Percentiles rank a stretch among this genome's conserved stretches.
These are phyloP conservation scores for Vanilla planifolia DNA, from an alignment of 106 monocot species.

Conservation along the genomic window DNA sequence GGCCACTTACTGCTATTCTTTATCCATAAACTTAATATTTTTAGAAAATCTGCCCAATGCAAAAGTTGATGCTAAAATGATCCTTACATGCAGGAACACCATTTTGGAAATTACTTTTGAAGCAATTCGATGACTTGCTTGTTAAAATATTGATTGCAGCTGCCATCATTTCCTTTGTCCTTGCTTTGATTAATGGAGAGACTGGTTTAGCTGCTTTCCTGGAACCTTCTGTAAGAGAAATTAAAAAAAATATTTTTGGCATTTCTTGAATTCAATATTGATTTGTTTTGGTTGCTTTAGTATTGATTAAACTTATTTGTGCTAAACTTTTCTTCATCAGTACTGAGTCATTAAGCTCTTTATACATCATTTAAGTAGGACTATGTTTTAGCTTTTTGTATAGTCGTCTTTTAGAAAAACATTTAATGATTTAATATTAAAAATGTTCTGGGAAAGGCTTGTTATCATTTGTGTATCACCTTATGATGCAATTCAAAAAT, in stretches of 20 bases:
- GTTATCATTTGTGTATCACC: too few species aligned
- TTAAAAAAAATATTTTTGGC: neutral
- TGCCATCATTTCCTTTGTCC: slow-evolving; percentile 82
- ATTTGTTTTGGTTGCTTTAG: neutral
- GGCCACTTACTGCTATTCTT: slow-evolving; percentile 1
- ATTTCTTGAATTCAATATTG: neutral
- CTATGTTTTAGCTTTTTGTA: too few species aligned
- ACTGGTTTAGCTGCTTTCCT: slow-evolving; percentile 82
- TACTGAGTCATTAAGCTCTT: too few species aligned
- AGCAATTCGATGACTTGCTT: slow-evolving; percentile 99
- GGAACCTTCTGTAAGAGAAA: slow-evolving; percentile 82
- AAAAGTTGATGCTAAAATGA: slow-evolving; percentile 3
- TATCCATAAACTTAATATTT: neutral
- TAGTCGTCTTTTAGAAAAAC: too few species aligned
- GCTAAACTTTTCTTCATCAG: neutral
- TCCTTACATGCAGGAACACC: slow-evolving; percentile 66
- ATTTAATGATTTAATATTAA: too few species aligned
- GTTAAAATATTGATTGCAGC: slow-evolving; percentile 98
- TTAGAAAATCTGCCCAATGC: slow-evolving; percentile 3
- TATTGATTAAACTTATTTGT: neutral
- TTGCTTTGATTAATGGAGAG: slow-evolving; percentile 92
- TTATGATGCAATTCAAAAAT: too few species aligned
- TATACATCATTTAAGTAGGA: too few species aligned
- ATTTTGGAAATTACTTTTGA: slow-evolving; percentile 88
- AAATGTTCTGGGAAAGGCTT: too few species aligned